Percentiles rank a stretch among this genome's conserved stretches.
Evolutionary conservation across 2,329 filamentous ascomycete genomes (phyloP).

Genomic region (Ophiognomonia clavigignenti-juglandacearum): DNA sequence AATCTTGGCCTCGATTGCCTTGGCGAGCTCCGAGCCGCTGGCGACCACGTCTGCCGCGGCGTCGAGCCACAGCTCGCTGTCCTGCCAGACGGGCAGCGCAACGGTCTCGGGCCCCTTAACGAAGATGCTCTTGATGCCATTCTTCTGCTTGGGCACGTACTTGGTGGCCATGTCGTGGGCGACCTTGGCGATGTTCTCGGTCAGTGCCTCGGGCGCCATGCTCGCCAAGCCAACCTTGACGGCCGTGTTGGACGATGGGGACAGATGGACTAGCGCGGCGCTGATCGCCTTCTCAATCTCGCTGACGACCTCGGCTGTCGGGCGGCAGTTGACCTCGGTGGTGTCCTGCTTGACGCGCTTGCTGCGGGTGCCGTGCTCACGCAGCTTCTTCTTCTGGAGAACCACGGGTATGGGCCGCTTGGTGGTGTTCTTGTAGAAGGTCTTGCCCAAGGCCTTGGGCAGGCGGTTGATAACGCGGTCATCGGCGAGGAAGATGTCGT

Average conservation of each 20-base stretch:
- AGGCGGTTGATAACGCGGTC: conserved; percentile 74
- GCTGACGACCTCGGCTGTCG: conserved; percentile 63
- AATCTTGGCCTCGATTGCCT: conserved; percentile 33
- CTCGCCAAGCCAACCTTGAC: conserved; percentile 73
- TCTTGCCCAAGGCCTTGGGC: conserved; percentile 78
- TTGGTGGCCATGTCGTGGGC: conserved; percentile 66
- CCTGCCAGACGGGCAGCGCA: conserved; percentile 90
- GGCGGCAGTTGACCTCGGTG: conserved; percentile 38
- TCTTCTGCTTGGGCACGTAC: conserved; percentile 82
- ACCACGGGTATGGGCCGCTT: conserved; percentile 86
- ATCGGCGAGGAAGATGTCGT: conserved; percentile 92
- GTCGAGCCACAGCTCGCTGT: conserved; percentile 86
- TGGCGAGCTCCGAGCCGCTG: conserved; percentile 42
- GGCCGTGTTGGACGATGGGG: conserved; percentile 72
- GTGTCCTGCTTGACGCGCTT: conserved; percentile 53
- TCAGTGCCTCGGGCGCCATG: conserved; percentile 70
- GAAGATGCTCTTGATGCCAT: conserved; percentile 77
- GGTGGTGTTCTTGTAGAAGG: conserved; percentile 76
- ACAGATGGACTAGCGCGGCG: conserved; percentile 75
- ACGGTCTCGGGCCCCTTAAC: conserved; percentile 87
- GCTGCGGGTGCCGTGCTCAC: conserved; percentile 52
- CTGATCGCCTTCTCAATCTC: conserved; percentile 76
- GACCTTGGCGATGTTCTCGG: conserved; percentile 75
- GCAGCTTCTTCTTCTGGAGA: conserved; percentile 49
- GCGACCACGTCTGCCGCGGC: conserved; percentile 67